phyloP scores from a whole-genome alignment of 176 grass and related monocot genomes.

The Hyparrhenia diplandra region DNA sequence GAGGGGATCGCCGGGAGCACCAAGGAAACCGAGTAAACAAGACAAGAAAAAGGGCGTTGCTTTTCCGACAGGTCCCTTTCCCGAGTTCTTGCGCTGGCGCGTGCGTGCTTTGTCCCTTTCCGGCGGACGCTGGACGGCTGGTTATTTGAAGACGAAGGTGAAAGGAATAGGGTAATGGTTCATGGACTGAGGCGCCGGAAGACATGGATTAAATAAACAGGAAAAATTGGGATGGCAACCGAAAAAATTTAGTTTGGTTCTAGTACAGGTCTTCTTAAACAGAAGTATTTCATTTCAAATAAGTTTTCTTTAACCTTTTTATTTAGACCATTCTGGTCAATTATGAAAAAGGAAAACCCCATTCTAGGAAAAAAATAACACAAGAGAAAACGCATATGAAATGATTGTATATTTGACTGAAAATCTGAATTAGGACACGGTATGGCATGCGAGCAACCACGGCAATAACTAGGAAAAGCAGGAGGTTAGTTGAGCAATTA shows the following conservation, averaged over 20 bases:
- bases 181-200: not conserved
- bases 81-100: not conserved
- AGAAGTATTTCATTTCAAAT: too few relatives aligned
- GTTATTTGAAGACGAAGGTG: not conserved
- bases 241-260: not conserved
- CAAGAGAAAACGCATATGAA: not conserved
- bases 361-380: too few relatives aligned
- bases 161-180: not conserved
- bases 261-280: not conserved
- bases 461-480: not conserved
- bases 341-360: not conserved
- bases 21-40: conserved; percentile 5
- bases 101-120: not conserved
- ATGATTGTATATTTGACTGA: too few relatives aligned
- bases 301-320: not conserved
- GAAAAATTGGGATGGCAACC: not conserved
- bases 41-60: not conserved
- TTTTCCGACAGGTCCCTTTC: not conserved
- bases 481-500: not conserved
- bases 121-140: not conserved
- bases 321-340: not conserved
- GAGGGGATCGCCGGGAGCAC: conserved; percentile 12
- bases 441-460: not conserved
- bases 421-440: too few relatives aligned
- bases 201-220: not conserved